Evolutionary conservation across 805 yeast genomes (phyloP), one percentile per base, ranked within the genome.

Genomic region (Yamadazyma sp.): DNA sequence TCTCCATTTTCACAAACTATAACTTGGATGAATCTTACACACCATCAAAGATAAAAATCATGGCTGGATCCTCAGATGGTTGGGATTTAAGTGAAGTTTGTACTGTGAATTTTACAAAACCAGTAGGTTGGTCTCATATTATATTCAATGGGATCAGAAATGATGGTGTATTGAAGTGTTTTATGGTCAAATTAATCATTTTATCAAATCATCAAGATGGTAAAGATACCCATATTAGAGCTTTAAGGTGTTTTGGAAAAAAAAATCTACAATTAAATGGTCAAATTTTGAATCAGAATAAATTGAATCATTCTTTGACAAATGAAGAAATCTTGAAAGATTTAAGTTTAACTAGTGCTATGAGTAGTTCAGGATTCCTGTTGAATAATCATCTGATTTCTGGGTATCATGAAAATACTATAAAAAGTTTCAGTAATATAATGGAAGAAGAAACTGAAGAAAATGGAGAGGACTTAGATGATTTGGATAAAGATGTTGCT

Each of bases 121-220:
- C 94, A 0, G 60, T 70, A 5, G 96, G 95, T 0, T 87, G 96
- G 96, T 75, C 74, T 11, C 80, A 79, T 48, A 65, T 85, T 12
- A 64, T 67, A 3, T 76, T 86, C 50, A 73, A 73, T 33, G 74
- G 76, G 1, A 68, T 73, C 3, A 56, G 84, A 24, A 56, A 61
- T 8, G 80, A 74, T 35, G 75, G 76, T 3, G 72, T 78, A 1
- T 57, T 87, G 31, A 79, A 83, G 47, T 77, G 93, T 34, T 82
- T 79, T 48, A 62, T 80, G 43, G 59, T 87, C 9, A 73, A 84
- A 40, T 46, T 88, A 11, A 53, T 72, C n/a, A 69, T 87, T 5
- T 53, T 75, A 7, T 75, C 85, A 1, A 93, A 94, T 49, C 96
- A 87, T 49, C 97, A 89, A 53, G 88, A 86, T 52, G 99, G 99